A percentile compares a stretch with the other conserved stretches of the same genome.
Conservation (phyloP, 441 rosid genomes). For the Corymbia citriodora region DNA sequence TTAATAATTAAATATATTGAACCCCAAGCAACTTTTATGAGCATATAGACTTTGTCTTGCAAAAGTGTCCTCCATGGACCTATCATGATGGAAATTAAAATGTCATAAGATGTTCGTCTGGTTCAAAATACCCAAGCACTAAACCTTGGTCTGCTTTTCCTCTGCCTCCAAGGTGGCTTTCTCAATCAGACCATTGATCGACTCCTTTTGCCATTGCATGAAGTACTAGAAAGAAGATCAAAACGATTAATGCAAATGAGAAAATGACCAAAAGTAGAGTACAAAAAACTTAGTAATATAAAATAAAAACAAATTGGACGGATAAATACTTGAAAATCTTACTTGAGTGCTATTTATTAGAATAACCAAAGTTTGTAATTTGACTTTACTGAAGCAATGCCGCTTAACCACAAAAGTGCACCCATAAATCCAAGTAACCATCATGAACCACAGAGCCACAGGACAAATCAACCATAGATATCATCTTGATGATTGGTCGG, state of each 20-base stretch:
- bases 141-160: conserved; percentile 47
- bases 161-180: conserved; percentile 61
- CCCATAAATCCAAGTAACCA: conserved; percentile 10
- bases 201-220: conserved; percentile 32
- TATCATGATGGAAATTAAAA: background rate
- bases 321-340: background rate
- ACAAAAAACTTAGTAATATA: background rate
- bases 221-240: conserved; percentile 33
- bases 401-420: conserved; percentile 33
- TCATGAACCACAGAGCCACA: conserved; percentile 9
- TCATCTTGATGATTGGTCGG: conserved; percentile 15
- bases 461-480: conserved; percentile 26
- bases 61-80: background rate
- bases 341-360: conserved; percentile 37
- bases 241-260: background rate
- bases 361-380: conserved; percentile 40
- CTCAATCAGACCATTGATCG: conserved; percentile 54
- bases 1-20: background rate
- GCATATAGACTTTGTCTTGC: background rate
- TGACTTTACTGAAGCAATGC: conserved; percentile 30
- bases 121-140: conserved; percentile 65
- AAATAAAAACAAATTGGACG: background rate
- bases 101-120: conserved; percentile 26
- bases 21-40: background rate
- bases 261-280: background rate